Base-by-base conservation (phyloP, 345 rosid species). In the Citropsis articulata region DNA sequence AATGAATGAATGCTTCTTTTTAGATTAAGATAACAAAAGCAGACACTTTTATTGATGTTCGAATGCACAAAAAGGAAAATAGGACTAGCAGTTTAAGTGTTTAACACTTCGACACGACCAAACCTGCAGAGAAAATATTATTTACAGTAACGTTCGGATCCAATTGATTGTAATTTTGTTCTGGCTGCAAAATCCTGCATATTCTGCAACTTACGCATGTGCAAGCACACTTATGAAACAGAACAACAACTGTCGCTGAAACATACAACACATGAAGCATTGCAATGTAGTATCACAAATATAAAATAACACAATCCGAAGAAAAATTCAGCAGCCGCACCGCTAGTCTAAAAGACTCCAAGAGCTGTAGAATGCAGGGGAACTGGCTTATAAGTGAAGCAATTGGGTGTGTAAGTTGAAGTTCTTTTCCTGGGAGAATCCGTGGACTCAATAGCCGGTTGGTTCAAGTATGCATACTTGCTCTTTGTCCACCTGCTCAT, bases 401-500 rank as follows among this genome's bases (percentile, higher is more conserved):
- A 89, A 65, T 87, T 89, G 33, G 98, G 95, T 74, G 71, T 71
- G 73, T 85, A 92, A 40, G 78, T 82, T 18, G 94, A 84, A 27
- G 83, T 80, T 82, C 90, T 80, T 76, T 80, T 85, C 80, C 85
- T 88, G 50, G 85, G 89, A 31, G 71, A 71, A 36, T 87, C 92
- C 66, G 70, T 68, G 21, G 91, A 78, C 57, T 81, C 87, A n/a
- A 89, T 50, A 28, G 92, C 95, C 0, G 98, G 97, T 53, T 94
- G 97, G 90, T 93, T 94, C 83, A 94, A 69, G 80, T 93, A 94
- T 21, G 98, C 98, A 53, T 91, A 94, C 81, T 89, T 94, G 89
- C 98, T 93, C 92, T 89, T 93, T 0, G 89, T 92, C 98, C 97
- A 93, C 98, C 98, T 94, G 90, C 88, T 42, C 77, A 82, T 7